A percentile compares a stretch with the other conserved stretches of the same genome.
These are phyloP conservation scores for Ceratocystis cacaofunesta DNA, from an alignment of 2,329 filamentous ascomycete genomes.

Conservation along the genomic window DNA sequence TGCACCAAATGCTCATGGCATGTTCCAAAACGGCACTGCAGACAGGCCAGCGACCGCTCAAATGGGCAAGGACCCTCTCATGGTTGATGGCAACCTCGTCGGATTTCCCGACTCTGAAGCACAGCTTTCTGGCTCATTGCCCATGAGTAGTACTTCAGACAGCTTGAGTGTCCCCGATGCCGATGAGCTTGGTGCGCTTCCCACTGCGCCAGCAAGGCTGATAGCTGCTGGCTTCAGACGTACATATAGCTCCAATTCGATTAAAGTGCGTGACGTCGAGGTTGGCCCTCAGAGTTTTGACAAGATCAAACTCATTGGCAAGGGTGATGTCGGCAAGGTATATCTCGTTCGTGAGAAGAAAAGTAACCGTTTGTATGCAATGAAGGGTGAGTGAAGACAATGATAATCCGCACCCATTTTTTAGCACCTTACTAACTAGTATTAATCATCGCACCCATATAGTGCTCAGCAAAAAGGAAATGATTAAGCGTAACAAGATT, in stretches of 20 bases:
- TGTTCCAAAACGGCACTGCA: constrained; percentile 50
- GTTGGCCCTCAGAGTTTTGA: constrained; percentile 92
- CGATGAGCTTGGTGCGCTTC: constrained; percentile 45
- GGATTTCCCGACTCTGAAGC: constrained; percentile 28
- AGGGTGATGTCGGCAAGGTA: constrained; percentile 96
- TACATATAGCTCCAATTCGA: constrained; percentile 97
- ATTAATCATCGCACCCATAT: constrained; percentile 9
- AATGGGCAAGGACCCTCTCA: constrained; percentile 64
- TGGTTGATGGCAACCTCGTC: constrained; percentile 34
- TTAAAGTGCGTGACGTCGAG: constrained; percentile 95
- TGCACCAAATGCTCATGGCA: constrained; percentile 87
- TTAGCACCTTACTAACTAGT: constrained; percentile 24
- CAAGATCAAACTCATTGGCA: constrained; percentile 98
- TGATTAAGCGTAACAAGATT: constrained; percentile 99
- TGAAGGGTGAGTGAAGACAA: constrained; percentile 61
- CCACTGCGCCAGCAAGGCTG: constrained; percentile 47
- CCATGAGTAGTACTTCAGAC: constrained; percentile 22
- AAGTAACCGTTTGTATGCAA: constrained; percentile 84
- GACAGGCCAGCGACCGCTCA: constrained; percentile 74
- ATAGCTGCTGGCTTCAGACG: constrained; percentile 67
- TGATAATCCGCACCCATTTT: not conserved
- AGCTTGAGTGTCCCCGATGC: constrained; percentile 30
- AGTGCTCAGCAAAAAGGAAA: constrained; percentile 99
- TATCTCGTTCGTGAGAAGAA: constrained; percentile 98
- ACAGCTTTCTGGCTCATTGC: constrained; percentile 21